Percentiles rank a stretch among this genome's conserved stretches.
Evolutionary conservation across 2,329 filamentous ascomycete genomes (phyloP).

Genomic region (Samsoniella hepiali): DNA sequence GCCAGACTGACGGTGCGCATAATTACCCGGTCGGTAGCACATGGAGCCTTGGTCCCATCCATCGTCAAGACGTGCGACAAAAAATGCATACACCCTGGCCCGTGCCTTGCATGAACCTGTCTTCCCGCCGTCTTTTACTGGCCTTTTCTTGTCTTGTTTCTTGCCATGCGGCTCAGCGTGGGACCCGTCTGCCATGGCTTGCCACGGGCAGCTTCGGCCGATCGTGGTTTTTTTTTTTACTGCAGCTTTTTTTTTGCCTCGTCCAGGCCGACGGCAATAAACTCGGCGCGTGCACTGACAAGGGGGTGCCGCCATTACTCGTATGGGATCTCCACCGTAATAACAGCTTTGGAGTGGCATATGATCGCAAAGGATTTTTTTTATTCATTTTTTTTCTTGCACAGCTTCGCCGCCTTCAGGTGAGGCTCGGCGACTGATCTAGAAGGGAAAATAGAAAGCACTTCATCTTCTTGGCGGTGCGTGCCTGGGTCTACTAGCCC

Average conservation of each 20-base stretch:
- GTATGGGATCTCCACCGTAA: conserved; percentile 9
- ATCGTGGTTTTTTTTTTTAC: not conserved
- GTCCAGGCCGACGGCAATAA: not conserved
- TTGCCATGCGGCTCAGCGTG: conserved; percentile 17
- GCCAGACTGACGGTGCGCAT: not conserved
- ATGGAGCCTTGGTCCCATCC: not conserved
- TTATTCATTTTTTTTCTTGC: not conserved
- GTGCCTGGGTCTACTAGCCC: not conserved
- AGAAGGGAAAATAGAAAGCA: not conserved
- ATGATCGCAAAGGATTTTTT: conserved; percentile 10
- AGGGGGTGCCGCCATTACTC: conserved; percentile 12
- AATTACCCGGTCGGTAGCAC: not conserved
- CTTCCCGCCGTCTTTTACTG: not conserved
- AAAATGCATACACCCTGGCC: conserved; percentile 6
- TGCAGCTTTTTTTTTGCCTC: not conserved
- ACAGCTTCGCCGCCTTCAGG: not conserved
- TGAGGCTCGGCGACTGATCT: conserved; percentile 5
- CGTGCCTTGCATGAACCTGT: conserved; percentile 12
- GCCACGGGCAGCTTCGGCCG: conserved; percentile 18
- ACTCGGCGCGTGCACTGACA: not conserved
- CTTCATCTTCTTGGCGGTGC: not conserved
- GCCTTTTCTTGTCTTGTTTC: not conserved
- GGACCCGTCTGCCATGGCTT: conserved; percentile 13
- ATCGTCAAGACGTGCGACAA: not conserved
- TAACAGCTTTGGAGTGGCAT: not conserved